Base-by-base conservation (phyloP, 169 alveolate genomes). In the Babesia caballi region DNA sequence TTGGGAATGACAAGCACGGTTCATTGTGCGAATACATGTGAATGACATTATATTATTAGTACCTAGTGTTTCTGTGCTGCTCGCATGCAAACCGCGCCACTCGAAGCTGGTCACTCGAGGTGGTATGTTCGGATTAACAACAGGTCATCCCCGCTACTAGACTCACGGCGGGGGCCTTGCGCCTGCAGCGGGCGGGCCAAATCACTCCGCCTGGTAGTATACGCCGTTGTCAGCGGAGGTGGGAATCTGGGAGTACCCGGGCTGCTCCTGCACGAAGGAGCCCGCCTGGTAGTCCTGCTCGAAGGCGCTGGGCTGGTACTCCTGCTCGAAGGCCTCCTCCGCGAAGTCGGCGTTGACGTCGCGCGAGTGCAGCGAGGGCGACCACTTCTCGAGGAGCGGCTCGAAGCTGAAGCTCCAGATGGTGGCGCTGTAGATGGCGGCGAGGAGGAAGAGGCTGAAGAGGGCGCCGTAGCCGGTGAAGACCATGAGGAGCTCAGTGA, bases 401-500 rank as follows among this genome's bases (percentile, higher is more conserved):
- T 91, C 95, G 68, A 91, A 91, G 38, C 85, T 60, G 70, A 85
- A 85, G 12, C 95, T 90, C 95, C 95, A 91, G 40, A 85, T 74
- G 23, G 95, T 85, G 42, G 92, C 94, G 67, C 93, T 80, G 56
- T 85, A 47, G 66, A 87, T 85, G 28, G 95, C 95, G 36, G 84
- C 85, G 38, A 91, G 70, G 40, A 89, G 85, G 60, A 91, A 60
- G 44, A 90, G 76, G 14, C 93, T 82, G 88, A 91, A 91, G 46
- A 91, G 88, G 27, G 94, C 94, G 27, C 95, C 95, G 77, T 69
- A 91, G 19, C 93, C 93, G 57, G 95, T 87, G 83, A 90, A 90
- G 8, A 91, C 94, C 95, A 91, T 90, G 44, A 91, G 56, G 23
- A 91, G 57, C 66, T 91, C 95, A 41, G 95, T 88, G 36, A 88